Percentiles rank a stretch among this genome's conserved stretches.
Conservation (phyloP, 805 yeast species). For the Nakazawaea sp. region DNA sequence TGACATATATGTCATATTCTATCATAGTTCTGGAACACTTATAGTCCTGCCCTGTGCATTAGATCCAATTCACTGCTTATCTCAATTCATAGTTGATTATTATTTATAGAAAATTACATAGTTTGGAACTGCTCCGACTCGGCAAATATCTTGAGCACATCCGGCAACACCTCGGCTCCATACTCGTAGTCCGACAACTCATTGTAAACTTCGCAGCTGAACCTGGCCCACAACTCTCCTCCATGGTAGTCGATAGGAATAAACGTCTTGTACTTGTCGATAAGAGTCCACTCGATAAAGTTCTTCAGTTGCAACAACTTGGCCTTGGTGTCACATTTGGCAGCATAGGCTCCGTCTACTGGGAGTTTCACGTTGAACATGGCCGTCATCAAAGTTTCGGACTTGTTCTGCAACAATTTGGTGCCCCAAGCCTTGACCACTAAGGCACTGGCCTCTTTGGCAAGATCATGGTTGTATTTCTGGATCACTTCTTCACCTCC, state of each 20-base stretch:
- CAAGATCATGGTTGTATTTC: constrained; percentile 39
- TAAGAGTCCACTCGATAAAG: constrained; percentile 17
- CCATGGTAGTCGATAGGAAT: constrained; percentile 39
- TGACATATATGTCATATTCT: too few species aligned
- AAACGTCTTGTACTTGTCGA: constrained; percentile 33
- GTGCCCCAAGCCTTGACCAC: constrained; percentile 35
- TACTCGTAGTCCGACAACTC: constrained; percentile 45
- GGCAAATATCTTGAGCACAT: constrained; percentile 19
- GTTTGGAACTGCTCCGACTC: too few species aligned
- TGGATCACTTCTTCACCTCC: constrained; percentile 54
- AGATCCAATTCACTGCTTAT: too few species aligned
- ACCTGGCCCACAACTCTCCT: constrained; percentile 36
- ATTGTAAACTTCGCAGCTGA: constrained; percentile 56
- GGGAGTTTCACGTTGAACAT: constrained; percentile 40
- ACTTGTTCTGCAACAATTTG: constrained; percentile 27
- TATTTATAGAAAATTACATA: too few species aligned
- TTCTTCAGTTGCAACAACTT: constrained; percentile 12
- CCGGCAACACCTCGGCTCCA: constrained; percentile 34
- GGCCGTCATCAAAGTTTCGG: constrained; percentile 28
- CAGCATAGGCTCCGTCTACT: too few species aligned
- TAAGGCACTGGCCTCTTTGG: constrained; percentile 32
- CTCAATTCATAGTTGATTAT: too few species aligned
- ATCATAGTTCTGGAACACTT: too few species aligned
- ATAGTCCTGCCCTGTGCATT: too few species aligned
- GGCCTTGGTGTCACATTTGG: too few species aligned